Base-by-base conservation (phyloP, 1,284 basidiomycete genomes). In the Cutaneotrichosporon dermatis region DNA sequence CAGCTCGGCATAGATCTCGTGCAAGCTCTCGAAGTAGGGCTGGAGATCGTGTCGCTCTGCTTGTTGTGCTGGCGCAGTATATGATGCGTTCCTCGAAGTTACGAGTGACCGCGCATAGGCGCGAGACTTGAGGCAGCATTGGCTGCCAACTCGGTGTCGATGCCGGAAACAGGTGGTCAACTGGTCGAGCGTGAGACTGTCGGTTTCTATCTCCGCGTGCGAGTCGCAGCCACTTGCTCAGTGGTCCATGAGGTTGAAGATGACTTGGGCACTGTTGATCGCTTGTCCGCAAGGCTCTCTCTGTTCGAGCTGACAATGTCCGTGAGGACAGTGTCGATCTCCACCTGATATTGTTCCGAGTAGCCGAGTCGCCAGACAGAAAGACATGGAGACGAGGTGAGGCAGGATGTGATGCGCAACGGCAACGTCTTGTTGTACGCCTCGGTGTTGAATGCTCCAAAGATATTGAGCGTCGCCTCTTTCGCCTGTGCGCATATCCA, bases 221-320 rank as follows among this genome's bases (percentile, higher is more conserved):
- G 55, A 80, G 76, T 37, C 81, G 86, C 51, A 94, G 85, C 88
- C 92, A 99, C 69, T 88, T 89, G 74, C 88, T 94, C 8, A 99
- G 71, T 99, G 95, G 70, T 99, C 96, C 78, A 99, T 86, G 43
- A 99, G 82, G 76, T 88, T 88, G 74, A 99, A 99, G 12, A 98
- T 85, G 8, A 93, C 92, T 81, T 96, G 93, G 12, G 96, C 90
- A 74, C 89, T 90, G 36, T 93, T 83, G 6, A 89, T 79, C 88
- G 88, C 74, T 92, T 91, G 73, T 94, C 90, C 3, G 82, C 76
- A 0, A 84, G 83, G 12, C 85, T 86, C 4, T 70, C 71, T 49
- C 85, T 86, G 3, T 79, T 76, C 0, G 82, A 77, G 61, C 87
- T 80, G 11, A 96, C 87, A 72, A 97, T 93, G 71, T 98, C 95